Percentiles rank a stretch among this genome's conserved stretches.
Evolutionary conservation across 768 basidiomycete species (phyloP).

Genomic region (Imleria badia): DNA sequence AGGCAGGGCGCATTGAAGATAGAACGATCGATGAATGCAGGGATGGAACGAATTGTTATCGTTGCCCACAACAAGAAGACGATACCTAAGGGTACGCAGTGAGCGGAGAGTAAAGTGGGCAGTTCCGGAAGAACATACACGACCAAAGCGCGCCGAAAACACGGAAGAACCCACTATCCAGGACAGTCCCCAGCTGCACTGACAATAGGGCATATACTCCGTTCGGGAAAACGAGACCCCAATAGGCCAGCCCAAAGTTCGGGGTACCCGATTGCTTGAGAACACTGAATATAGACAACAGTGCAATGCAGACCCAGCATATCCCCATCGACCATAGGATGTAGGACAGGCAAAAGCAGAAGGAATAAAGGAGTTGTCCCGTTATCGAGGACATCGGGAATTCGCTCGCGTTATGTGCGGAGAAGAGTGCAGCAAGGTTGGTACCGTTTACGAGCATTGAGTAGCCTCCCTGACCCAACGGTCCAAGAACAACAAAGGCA

Average conservation of each 20-base stretch:
- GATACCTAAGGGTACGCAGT: slow-evolving; percentile 29
- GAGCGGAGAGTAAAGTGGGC: not conserved
- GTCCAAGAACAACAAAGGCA: slow-evolving; percentile 51
- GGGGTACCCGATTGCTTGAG: slow-evolving; percentile 31
- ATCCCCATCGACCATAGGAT: slow-evolving; percentile 56
- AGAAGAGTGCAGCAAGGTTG: slow-evolving; percentile 36
- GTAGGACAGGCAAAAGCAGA: slow-evolving; percentile 47
- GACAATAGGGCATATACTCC: slow-evolving; percentile 51
- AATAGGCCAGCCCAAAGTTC: slow-evolving; percentile 48
- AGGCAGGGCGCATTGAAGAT: slow-evolving; percentile 49
- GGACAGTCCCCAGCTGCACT: slow-evolving; percentile 46
- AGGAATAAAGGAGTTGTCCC: slow-evolving; percentile 43
- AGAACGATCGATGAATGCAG: slow-evolving; percentile 44
- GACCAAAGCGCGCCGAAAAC: slow-evolving; percentile 55
- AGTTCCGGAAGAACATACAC: slow-evolving; percentile 32
- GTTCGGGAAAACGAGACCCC: slow-evolving; percentile 59
- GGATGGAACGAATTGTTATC: slow-evolving; percentile 43
- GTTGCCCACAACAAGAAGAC: slow-evolving; percentile 44
- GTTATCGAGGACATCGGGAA: slow-evolving; percentile 35
- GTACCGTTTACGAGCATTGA: slow-evolving; percentile 43
- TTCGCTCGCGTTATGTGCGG: slow-evolving; percentile 28
- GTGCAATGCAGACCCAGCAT: slow-evolving; percentile 47
- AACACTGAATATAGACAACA: slow-evolving; percentile 40
- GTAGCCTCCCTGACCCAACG: slow-evolving; percentile 53
- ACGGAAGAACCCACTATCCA: slow-evolving; percentile 51